A percentile compares a stretch with the other conserved stretches of the same genome.
These are phyloP conservation scores for Capsicum pubescens DNA, from an alignment of 257 asterid species.

Conservation along the genomic window DNA sequence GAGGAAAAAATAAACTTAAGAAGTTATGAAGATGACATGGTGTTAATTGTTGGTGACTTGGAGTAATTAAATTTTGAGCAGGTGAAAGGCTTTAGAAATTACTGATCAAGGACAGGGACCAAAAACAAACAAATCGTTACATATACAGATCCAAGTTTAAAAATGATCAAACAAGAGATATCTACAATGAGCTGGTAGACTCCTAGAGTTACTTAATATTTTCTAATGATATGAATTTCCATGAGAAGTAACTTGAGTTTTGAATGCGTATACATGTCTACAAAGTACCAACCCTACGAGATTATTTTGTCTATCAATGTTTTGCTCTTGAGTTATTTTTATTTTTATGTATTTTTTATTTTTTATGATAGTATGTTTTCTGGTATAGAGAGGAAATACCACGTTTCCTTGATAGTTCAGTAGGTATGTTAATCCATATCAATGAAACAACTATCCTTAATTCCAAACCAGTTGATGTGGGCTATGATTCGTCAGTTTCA, in stretches of 20 bases:
- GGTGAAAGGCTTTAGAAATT: constrained; percentile 21
- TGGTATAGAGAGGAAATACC: background rate
- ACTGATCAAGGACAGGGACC: background rate
- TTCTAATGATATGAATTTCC: background rate
- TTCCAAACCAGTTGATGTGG: background rate
- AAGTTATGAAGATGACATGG: background rate
- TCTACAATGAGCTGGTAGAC: background rate
- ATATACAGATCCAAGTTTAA: background rate
- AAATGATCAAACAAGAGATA: constrained; percentile 17
- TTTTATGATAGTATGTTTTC: background rate
- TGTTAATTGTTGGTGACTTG: background rate
- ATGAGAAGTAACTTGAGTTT: constrained; percentile 8
- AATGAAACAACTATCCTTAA: background rate
- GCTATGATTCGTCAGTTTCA: background rate
- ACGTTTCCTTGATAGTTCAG: background rate
- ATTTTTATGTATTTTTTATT: too few species aligned
- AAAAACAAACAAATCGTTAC: background rate
- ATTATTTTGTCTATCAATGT: background rate
- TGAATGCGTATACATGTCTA: background rate
- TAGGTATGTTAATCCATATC: background rate
- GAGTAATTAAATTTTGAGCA: background rate
- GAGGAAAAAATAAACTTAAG: background rate
- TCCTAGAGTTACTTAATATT: constrained; percentile 3
- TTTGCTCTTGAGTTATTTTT: background rate
- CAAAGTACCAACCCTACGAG: background rate